Base-by-base conservation (phyloP, 305 asterid genomes). In the Fraxinus paxiana region DNA sequence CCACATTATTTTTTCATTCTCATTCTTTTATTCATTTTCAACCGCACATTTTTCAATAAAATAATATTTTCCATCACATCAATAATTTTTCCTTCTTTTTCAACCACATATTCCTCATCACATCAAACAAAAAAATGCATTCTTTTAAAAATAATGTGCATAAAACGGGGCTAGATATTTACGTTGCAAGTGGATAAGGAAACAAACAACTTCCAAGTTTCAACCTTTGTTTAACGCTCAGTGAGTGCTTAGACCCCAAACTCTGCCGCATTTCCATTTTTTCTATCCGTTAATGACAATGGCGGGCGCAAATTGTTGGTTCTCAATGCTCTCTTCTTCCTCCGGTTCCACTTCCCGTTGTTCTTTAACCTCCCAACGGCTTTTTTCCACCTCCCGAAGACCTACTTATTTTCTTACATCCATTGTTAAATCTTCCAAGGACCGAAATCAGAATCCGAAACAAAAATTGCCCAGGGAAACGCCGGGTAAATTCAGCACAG, bases 251-350 rank as follows among this genome's bases (percentile, higher is more conserved):
- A 5, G 0, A n/a, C 22, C 24, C 9, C 9, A n/a, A 51, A 51
- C 24, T 51, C 63, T 65, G 8, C 73, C 12, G n/a, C 20, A 4
- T 65, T 65, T 65, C 73, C 71, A 24, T 12, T 6, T 20, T 10
- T 26, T 9, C 30, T 20, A 9, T 1, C 73, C 6, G 38, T 28
- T 67, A 89, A 91, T 92, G 98, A 93, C 97, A 84, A 83, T 86
- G 71, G 92, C 94, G 51, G 97, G 90, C 86, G 90, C 94, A 9
- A 83, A 88, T 35, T 80, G 88, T 72, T 90, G 93, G 84, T 89
- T 89, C 88, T 83, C 90, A 70, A 87, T 89, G 79, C 81, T 80
- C 78, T 17, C 90, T 15, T 87, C 90, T 81, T 35, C 90, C 75
- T 86, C 87, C 87, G 35, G 76, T 70, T 46, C 86, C 70, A 73